Base-by-base conservation (phyloP, 176 grass and related monocot genomes). In the Aegilops sharonensis region DNA sequence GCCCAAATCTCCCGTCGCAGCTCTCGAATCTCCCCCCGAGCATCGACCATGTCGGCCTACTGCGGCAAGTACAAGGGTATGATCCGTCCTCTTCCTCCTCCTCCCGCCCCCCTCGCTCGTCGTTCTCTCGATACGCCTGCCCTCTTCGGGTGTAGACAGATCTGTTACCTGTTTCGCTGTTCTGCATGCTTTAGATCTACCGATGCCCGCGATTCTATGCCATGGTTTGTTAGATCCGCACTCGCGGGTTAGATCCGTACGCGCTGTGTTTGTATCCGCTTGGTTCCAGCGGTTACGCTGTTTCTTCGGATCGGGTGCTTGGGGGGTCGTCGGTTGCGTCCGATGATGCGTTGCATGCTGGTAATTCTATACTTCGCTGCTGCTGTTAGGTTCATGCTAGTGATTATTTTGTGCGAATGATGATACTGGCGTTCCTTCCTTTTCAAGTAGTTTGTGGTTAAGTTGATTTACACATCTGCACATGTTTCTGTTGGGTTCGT, bases 41-140 rank as follows among this genome's bases (percentile, higher is more conserved):
- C 83, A 59, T 61, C 74, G 17, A 81, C 72, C 65, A 97, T 97
- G 94, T 93, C 94, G 80, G 94, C 94, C 85, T 97, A 94, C 91
- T 82, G 64, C 74, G 94, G 94, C 48, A 97, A 97, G 47, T 97
- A 92, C 94, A 89, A 90, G 77, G 94, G 94, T 97, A 90, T 12
- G 72, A 52, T 25, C 72, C 40, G 8, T 75, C 65, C 23, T 25
- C 20, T 36, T 57, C 21, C 17, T 27, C 72, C 25, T 62, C 34
- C 70, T 25, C 30, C 24, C 13, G 17, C 54, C 34, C 30, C 37
- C 31, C 10, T 40, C 25, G 45, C 20, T 21, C 6, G 18, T 5
- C 17, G 60, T 29, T 70, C 27, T 45, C 12, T 50, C 9, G 8
- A 39, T 29, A 31, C 40, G 6, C n/a, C 37, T 50, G 11, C 9